Base-by-base conservation (phyloP, 2,329 filamentous ascomycete species). In the Atkinsonella texensis region DNA sequence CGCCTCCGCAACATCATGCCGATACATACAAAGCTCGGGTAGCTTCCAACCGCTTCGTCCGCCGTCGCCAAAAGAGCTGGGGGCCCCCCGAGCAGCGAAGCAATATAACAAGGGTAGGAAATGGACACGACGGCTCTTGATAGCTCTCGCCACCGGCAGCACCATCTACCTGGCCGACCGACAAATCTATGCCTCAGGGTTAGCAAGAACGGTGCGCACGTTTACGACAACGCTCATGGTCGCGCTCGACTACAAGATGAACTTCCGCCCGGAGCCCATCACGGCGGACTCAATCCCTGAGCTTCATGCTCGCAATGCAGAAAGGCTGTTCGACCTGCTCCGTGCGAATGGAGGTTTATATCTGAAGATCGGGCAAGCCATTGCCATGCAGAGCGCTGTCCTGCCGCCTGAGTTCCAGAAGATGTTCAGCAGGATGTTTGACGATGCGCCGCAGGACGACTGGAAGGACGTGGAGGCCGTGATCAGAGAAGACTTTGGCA, bases 391-490 rank as follows among this genome's bases (percentile, higher is more conserved):
- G 74, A 91, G 87, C 58, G 91, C 91, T 0, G 83, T 97, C 28
- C 71, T 98, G 55, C 93, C 93, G 28, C 87, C 90, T 0, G 89
- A 95, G 68, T 97, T 97, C 60, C 89, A 95, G 72, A 83, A 84
- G 62, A 97, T 96, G 89, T 98, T 98, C 64, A 76, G 85, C 20
- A 80, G 85, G 62, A 96, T 98, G 89, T 98, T 97, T 65, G 93
- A 97, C 65, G 91, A 97, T 71, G 93, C 93, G 56, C 90, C 91
- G 39, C 90, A 96, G 74, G 93, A 95, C 64, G 76, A 78, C 42
- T 97, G 90, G 90, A 77, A 74, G 57, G 87, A 91, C 48, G 84
- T 95, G 2, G 85, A 95, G 70, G 79, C 76, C 62, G 90, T 97
- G 12, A 86, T 98, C 41, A 74, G 80, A 20, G 83, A 94, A 65